These are phyloP conservation scores for Phytophthora capsici DNA, from an alignment of 352 stramenopile genomes.

Conservation along the genomic window DNA sequence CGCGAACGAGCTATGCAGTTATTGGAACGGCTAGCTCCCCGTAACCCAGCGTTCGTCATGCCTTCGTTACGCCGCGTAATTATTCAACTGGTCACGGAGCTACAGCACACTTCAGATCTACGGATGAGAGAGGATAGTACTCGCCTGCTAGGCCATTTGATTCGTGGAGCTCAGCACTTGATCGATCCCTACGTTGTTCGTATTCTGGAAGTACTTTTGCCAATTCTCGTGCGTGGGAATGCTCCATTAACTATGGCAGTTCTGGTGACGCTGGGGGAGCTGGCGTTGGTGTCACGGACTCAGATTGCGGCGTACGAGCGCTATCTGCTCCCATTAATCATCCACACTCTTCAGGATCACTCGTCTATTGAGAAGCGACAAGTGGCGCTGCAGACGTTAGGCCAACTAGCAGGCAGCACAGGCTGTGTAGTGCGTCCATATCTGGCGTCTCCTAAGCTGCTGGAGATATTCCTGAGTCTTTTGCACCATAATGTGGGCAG, in stretches of 20 bases:
- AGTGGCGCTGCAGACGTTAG: slow-evolving; percentile 96
- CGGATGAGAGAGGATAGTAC: slow-evolving; percentile 91
- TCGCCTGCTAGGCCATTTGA: slow-evolving; percentile 82
- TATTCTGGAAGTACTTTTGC: slow-evolving; percentile 75
- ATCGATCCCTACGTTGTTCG: slow-evolving; percentile 86
- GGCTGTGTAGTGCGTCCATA: slow-evolving; percentile 95
- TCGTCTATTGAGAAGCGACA: slow-evolving; percentile 95
- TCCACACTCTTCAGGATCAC: slow-evolving; percentile 96
- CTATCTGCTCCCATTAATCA: slow-evolving; percentile 95
- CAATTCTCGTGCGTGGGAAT: slow-evolving; percentile 90
- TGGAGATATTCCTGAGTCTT: slow-evolving; percentile 95
- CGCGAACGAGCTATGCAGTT: slow-evolving; percentile 92
- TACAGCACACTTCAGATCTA: slow-evolving; percentile 92
- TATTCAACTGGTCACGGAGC: slow-evolving; percentile 94
- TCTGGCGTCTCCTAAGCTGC: slow-evolving; percentile 95
- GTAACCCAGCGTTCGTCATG: slow-evolving; percentile 97
- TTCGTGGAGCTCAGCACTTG: slow-evolving; percentile 86
- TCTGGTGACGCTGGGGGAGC: slow-evolving; percentile 88
- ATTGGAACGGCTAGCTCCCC: slow-evolving; percentile 92
- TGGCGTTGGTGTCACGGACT: slow-evolving; percentile 91
- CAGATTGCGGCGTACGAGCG: slow-evolving; percentile 94
- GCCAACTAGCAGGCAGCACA: slow-evolving; percentile 94
- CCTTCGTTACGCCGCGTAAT: slow-evolving; percentile 94
- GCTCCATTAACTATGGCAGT: slow-evolving; percentile 80
- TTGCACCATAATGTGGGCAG: slow-evolving; percentile 91